Base-by-base conservation (phyloP, 2,329 filamentous ascomycete genomes). In the Exophiala spinifera region DNA sequence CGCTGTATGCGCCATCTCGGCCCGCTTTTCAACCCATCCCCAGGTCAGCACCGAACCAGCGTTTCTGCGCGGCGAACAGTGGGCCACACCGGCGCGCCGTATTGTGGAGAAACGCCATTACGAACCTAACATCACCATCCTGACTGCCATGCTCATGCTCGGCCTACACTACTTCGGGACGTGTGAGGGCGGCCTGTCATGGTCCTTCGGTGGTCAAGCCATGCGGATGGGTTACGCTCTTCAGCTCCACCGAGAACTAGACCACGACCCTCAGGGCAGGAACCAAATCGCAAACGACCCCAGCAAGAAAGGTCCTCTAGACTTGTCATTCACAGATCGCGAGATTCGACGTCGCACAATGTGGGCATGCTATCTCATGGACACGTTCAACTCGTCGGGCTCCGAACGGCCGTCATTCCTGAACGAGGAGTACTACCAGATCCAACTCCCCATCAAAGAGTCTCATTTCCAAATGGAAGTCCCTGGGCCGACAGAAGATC, bases 291-390 rank as follows among this genome's bases (percentile, higher is more conserved):
- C 51, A 21, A 60, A 53, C 43, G 49, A 55, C 8, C 28, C 52
- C 11, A 55, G 42, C 48, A 57, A 59, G 25, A 62, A 60, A 33
- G 48, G 59, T 4, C 56, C 80, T 11, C 79, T 80, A 1, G 83
- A 87, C 59, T 79, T 94, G 49, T 96, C 90, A 67, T 94, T 94
- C 63, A 90, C 91, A 14, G 94, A 97, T 69, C 86, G 90, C 23
- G 94, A 99, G 69, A 96, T 97, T 50, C 82, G 94, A 56, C 79
- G 94, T 62, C 83, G 94, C 53, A 94, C 91, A 2, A 97, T 99
- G 92, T 99, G 94, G 94, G 89, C 91, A 11, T 97, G 92, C 68
- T 96, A 96, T 66, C 72, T 96, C 53, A 96, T 97, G 91, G 94
- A 99, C 69, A 85, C 92, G 0, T 96, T 96, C 76, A 96, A 95